Conservation (phyloP, 2,329 filamentous ascomycete species). For the Cytospora paraplurivora region DNA sequence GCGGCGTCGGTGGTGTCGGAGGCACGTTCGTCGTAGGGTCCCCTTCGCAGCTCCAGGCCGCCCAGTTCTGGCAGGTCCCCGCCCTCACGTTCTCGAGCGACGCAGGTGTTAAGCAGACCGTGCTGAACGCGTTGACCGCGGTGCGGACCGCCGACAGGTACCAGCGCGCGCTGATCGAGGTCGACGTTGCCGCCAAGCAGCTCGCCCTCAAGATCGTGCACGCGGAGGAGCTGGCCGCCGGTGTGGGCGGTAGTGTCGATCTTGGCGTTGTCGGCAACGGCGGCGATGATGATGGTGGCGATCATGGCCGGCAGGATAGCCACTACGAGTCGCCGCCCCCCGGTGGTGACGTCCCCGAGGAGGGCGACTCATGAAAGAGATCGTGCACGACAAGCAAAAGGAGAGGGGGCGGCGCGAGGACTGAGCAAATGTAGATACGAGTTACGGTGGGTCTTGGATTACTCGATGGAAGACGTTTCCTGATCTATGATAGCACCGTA, state of each 20-base stretch:
- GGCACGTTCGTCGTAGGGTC: constrained; percentile 21
- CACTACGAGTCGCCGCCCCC: constrained; percentile 21
- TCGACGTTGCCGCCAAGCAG: constrained; percentile 57
- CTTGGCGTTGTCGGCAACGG: constrained; percentile 30
- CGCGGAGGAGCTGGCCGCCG: constrained; percentile 48
- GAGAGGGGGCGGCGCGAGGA: neutral
- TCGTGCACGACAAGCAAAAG: neutral
- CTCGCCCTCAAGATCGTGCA: constrained; percentile 55
- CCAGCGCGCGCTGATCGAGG: constrained; percentile 51
- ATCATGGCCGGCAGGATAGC: constrained; percentile 11
- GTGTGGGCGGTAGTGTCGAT: constrained; percentile 34
- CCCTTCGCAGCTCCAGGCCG: constrained; percentile 28
- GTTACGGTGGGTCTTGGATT: neutral
- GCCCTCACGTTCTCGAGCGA: constrained; percentile 36
- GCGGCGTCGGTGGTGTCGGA: constrained; percentile 14
- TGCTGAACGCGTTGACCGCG: constrained; percentile 50
- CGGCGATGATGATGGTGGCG: neutral
- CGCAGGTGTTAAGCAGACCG: constrained; percentile 45
- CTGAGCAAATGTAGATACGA: neutral
- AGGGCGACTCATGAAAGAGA: constrained; percentile 2
- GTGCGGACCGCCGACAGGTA: constrained; percentile 47
- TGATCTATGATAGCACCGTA: neutral
- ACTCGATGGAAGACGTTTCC: neutral
- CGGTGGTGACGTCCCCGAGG: constrained; percentile 15
- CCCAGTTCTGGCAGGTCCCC: constrained; percentile 28